Percentiles rank a stretch among this genome's conserved stretches.
Conservation (phyloP, 139 green algal genomes). For the Bryopsis sp. region DNA sequence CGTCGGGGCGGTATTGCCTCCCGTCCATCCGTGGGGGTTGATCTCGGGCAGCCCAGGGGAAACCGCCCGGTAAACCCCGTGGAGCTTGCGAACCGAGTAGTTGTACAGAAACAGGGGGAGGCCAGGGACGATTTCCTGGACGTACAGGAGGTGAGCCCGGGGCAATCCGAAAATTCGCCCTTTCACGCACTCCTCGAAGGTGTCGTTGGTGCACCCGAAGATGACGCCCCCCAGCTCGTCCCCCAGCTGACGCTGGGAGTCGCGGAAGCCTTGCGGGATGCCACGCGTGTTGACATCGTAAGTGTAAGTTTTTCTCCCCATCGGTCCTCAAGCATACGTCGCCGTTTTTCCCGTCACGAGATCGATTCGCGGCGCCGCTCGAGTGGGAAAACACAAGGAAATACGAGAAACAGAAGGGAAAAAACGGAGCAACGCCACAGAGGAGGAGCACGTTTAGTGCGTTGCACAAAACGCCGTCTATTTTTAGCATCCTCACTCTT, state of each 20-base stretch:
- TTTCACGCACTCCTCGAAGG: conserved; percentile 11
- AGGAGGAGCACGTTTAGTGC: no score
- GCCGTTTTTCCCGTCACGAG: no score
- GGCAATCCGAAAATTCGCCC: conserved; percentile 8
- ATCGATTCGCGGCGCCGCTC: no score
- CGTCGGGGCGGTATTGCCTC: background rate
- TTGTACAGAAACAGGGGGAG: conserved; percentile 14
- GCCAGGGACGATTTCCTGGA: background rate
- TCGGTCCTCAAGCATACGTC: no score
- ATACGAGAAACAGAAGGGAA: no score
- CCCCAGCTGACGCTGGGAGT: conserved; percentile 1
- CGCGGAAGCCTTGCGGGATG: no score
- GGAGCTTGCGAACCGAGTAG: conserved; percentile 5
- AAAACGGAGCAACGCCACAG: no score
- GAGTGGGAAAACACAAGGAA: no score
- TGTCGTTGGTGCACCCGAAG: conserved; percentile 16
- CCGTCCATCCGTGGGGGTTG: conserved; percentile 8
- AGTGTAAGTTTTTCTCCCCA: no score
- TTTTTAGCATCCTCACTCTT: no score
- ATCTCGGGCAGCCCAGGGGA: background rate
- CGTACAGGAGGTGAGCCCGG: background rate
- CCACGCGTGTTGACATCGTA: no score
- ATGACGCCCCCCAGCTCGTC: background rate
- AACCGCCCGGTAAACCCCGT: background rate
- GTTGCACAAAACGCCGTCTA: no score